A percentile compares a stretch with the other conserved stretches of the same genome.
Conservation (phyloP, 441 rosid species). For the Populus tomentosa region DNA sequence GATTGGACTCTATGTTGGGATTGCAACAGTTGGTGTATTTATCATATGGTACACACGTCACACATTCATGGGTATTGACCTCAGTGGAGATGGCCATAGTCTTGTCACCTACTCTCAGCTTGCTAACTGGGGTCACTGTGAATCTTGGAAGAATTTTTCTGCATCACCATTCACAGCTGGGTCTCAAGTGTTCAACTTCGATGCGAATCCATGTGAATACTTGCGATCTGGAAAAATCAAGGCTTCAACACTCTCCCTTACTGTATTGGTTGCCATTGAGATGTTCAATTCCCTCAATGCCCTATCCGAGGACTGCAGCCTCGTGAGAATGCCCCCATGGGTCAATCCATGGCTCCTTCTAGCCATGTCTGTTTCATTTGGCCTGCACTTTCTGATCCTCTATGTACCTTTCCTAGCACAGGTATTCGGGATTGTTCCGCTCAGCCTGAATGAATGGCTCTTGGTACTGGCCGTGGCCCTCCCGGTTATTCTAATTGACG, state of each 20-base stretch:
- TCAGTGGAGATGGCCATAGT: constrained; percentile 81
- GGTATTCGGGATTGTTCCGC: constrained; percentile 76
- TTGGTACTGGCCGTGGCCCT: constrained; percentile 69
- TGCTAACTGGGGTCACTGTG: constrained; percentile 75
- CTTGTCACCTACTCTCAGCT: constrained; percentile 80
- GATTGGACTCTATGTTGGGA: constrained; percentile 80
- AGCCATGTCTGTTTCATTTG: constrained; percentile 83
- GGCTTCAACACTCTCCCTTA: constrained; percentile 86
- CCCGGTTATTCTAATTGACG: constrained; percentile 81
- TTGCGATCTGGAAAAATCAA: constrained; percentile 78
- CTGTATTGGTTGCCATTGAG: constrained; percentile 91
- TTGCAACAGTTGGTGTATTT: constrained; percentile 92
- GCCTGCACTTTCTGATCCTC: constrained; percentile 80
- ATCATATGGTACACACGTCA: constrained; percentile 85
- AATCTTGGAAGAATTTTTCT: constrained; percentile 61
- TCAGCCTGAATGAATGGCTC: constrained; percentile 85
- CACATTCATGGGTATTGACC: constrained; percentile 70
- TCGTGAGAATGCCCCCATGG: constrained; percentile 92
- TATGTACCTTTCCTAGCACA: constrained; percentile 83
- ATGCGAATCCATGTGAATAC: constrained; percentile 70
- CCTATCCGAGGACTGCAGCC: constrained; percentile 81
- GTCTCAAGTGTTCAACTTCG: constrained; percentile 40
- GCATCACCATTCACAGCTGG: constrained; percentile 83
- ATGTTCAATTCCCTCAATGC: constrained; percentile 98
- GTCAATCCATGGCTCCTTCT: constrained; percentile 82